Evolutionary conservation across 257 asterid species (phyloP).

Genomic region (Lithospermum erythrorhizon): DNA sequence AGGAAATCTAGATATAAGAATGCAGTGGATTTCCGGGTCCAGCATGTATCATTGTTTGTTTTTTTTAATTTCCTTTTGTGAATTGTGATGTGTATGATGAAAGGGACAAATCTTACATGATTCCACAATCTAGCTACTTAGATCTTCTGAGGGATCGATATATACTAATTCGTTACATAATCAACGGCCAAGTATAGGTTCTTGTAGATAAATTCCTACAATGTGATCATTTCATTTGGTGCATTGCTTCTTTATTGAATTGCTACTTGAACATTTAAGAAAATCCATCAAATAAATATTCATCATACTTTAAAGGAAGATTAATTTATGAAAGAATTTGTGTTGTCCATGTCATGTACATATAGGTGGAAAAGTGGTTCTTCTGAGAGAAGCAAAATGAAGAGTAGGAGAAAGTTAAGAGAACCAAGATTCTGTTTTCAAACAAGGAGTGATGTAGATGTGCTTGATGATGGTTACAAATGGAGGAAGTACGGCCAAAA

Average conservation of each 20-base stretch:
- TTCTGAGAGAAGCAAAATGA: slow-evolving; percentile 60
- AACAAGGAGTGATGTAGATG: slow-evolving; percentile 94
- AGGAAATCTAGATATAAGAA: slow-evolving; percentile 11
- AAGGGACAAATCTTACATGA: slow-evolving; percentile 1
- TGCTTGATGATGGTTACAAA: slow-evolving; percentile 96
- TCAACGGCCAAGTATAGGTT: background rate
- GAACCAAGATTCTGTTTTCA: slow-evolving; percentile 97
- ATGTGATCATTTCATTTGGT: background rate
- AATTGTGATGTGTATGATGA: slow-evolving; percentile 4
- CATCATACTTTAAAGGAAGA: background rate
- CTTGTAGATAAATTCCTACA: too few relatives aligned
- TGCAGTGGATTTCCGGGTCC: background rate
- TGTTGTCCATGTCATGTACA: too few relatives aligned
- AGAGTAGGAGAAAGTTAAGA: slow-evolving; percentile 70
- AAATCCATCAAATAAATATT: background rate
- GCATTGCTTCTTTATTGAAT: background rate
- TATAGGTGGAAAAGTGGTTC: slow-evolving; percentile 68
- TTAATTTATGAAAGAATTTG: background rate
- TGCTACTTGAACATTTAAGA: background rate
- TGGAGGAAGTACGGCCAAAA: slow-evolving; percentile 98
- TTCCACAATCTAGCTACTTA: background rate
- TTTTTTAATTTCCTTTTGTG: background rate
- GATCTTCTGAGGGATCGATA: background rate
- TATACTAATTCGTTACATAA: background rate
- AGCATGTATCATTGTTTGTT: background rate